Evolutionary conservation across 257 asterid species (phyloP).

Genomic region (Sherardia arvensis): DNA sequence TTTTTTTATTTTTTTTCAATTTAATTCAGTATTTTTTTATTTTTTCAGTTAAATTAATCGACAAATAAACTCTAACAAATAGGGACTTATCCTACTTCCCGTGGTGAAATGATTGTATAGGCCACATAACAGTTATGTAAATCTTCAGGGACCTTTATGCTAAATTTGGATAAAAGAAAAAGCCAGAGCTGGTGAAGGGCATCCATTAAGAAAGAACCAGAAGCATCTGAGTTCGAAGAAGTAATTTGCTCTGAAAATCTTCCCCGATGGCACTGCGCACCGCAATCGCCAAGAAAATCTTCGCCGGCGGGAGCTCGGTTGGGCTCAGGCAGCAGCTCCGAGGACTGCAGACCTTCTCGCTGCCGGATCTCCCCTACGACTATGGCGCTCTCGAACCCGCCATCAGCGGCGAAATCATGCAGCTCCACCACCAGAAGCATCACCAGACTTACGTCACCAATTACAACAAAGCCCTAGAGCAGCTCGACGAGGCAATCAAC

Average conservation of each 20-base stretch:
- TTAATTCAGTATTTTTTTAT: too few species aligned
- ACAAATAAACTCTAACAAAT: too few species aligned
- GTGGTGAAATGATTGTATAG: background rate
- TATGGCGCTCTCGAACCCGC: constrained; percentile 87
- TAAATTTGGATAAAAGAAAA: background rate
- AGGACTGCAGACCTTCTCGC: constrained; percentile 53
- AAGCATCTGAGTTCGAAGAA: background rate
- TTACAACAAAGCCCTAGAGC: constrained; percentile 82
- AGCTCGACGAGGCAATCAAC: constrained; percentile 57
- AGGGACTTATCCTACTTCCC: too few species aligned
- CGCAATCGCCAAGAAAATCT: constrained; percentile 30
- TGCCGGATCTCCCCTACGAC: constrained; percentile 81
- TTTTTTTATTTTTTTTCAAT: too few species aligned
- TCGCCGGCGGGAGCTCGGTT: constrained; percentile 7
- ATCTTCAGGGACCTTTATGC: background rate
- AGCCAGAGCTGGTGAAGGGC: background rate
- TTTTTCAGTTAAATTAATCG: too few species aligned
- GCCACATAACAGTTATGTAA: background rate
- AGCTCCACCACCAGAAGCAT: constrained; percentile 94
- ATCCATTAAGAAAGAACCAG: background rate
- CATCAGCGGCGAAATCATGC: constrained; percentile 86
- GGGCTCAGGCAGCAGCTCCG: constrained; percentile 38
- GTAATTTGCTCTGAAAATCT: background rate
- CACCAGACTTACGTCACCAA: constrained; percentile 87
- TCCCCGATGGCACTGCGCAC: constrained; percentile 53